Percentiles rank a stretch among this genome's conserved stretches.
These are phyloP conservation scores for Monilinia polystroma DNA, from an alignment of 2,329 filamentous ascomycete genomes.

Conservation along the genomic window DNA sequence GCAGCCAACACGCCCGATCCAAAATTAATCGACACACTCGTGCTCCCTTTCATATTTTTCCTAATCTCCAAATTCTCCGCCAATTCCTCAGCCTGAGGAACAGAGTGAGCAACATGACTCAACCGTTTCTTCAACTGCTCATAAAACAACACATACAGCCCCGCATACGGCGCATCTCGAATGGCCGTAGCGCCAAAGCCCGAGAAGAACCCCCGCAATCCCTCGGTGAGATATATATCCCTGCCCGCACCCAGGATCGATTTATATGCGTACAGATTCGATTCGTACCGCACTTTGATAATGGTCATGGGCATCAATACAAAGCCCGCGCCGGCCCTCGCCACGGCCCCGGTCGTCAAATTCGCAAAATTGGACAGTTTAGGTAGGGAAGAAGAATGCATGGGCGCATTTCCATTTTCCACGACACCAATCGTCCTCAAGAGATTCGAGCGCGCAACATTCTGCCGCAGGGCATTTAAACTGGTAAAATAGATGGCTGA, in stretches of 20 bases:
- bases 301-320: conserved; percentile 94
- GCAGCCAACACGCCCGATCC: conserved; percentile 78
- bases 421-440: conserved; percentile 40
- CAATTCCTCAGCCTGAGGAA: conserved; percentile 31
- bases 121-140: conserved; percentile 75
- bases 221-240: conserved; percentile 73
- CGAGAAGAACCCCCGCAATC: conserved; percentile 81
- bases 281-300: conserved; percentile 95
- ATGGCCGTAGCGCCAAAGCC: conserved; percentile 93
- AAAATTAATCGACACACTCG: conserved; percentile 77
- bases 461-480: conserved; percentile 78
- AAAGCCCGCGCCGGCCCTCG: conserved; percentile 83
- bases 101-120: conserved; percentile 33
- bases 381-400: conserved; percentile 69
- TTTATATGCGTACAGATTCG: conserved; percentile 77
- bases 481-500: conserved; percentile 92
- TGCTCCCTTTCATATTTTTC: conserved; percentile 36
- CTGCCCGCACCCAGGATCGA: conserved; percentile 69
- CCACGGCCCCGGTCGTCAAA: conserved; percentile 77
- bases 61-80: conserved; percentile 15
- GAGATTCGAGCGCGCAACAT: conserved; percentile 51
- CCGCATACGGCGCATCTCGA: conserved; percentile 93
- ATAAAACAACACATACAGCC: conserved; percentile 91
- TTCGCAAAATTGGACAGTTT: conserved; percentile 83
- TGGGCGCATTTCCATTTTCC: conserved; percentile 29